Conservation (phyloP, 139 green algal genomes). For the Gonium pectorale region DNA sequence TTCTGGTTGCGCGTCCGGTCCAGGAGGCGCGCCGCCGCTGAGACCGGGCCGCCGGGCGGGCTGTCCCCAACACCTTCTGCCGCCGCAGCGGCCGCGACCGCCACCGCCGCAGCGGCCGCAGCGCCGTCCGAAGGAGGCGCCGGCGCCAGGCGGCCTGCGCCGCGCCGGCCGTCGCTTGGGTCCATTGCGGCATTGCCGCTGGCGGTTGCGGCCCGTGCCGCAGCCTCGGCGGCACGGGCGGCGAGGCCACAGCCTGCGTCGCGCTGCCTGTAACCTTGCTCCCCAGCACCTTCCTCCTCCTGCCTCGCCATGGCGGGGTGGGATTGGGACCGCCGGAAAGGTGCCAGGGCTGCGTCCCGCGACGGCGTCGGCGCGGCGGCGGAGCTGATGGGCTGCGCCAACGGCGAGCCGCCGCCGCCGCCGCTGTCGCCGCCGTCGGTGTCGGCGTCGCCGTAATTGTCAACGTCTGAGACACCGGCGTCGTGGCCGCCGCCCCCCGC, state of each 20-base stretch:
- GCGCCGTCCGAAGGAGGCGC: too few relatives aligned
- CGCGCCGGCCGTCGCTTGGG: background rate
- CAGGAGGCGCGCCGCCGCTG: background rate
- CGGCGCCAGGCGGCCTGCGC: background rate
- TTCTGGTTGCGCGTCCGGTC: slow-evolving; percentile 10
- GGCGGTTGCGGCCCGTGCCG: background rate
- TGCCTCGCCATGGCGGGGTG: background rate
- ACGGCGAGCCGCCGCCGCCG: background rate
- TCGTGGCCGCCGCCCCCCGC: background rate
- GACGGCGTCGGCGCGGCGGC: background rate
- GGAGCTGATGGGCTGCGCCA: background rate
- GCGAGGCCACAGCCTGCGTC: too few relatives aligned
- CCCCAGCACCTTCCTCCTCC: background rate
- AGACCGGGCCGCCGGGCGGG: background rate
- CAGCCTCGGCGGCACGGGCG: background rate
- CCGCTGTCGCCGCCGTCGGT: slow-evolving; percentile 26
- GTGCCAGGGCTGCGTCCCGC: background rate
- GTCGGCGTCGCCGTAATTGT: slow-evolving; percentile 31
- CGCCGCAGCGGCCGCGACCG: background rate
- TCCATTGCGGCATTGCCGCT: background rate
- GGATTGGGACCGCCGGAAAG: background rate
- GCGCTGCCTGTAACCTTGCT: background rate
- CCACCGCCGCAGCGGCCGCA: background rate
- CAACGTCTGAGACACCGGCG: slow-evolving; percentile 10
- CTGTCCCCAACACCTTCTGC: background rate